phyloP scores from a whole-genome alignment of 1,284 basidiomycete genomes.

The Pyrrhoderma noxium region DNA sequence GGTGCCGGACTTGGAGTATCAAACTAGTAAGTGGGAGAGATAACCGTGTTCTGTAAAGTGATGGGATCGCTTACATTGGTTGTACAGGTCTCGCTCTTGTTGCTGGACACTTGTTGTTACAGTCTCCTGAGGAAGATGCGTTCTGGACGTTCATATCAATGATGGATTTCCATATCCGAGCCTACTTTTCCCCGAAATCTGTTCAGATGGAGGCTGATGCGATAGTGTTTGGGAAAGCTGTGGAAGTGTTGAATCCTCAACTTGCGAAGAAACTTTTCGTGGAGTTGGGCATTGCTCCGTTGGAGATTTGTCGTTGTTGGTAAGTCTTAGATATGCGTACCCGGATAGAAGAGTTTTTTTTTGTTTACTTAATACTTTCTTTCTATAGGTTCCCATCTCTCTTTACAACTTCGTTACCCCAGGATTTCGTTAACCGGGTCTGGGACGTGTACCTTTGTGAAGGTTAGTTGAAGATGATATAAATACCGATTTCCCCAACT shows the following conservation, averaged over 20 bases:
- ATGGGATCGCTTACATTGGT: conserved; percentile 23
- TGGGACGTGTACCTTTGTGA: conserved; percentile 89
- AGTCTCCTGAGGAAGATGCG: conserved; percentile 84
- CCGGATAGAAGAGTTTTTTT: no score
- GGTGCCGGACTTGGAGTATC: conserved; percentile 77
- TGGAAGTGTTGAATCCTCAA: conserved; percentile 61
- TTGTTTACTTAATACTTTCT: background rate
- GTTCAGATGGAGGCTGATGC: conserved; percentile 78
- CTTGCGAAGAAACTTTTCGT: conserved; percentile 64
- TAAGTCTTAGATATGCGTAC: conserved; percentile 26
- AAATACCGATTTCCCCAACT: background rate
- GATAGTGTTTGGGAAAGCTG: conserved; percentile 64
- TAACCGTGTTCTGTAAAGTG: conserved; percentile 10
- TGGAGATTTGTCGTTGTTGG: conserved; percentile 56
- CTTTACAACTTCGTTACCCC: conserved; percentile 74
- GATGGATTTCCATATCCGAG: conserved; percentile 73
- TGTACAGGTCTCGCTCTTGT: conserved; percentile 64
- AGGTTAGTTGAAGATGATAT: conserved; percentile 38
- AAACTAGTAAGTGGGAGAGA: conserved; percentile 34
- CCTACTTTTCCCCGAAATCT: conserved; percentile 71
- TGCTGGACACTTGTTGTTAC: conserved; percentile 71
- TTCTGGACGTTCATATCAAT: conserved; percentile 89
- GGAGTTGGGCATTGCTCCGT: conserved; percentile 51
- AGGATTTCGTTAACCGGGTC: conserved; percentile 67
- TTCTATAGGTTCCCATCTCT: conserved; percentile 56